phyloP scores from a whole-genome alignment of 345 rosid genomes.

The Passiflora organensis region DNA sequence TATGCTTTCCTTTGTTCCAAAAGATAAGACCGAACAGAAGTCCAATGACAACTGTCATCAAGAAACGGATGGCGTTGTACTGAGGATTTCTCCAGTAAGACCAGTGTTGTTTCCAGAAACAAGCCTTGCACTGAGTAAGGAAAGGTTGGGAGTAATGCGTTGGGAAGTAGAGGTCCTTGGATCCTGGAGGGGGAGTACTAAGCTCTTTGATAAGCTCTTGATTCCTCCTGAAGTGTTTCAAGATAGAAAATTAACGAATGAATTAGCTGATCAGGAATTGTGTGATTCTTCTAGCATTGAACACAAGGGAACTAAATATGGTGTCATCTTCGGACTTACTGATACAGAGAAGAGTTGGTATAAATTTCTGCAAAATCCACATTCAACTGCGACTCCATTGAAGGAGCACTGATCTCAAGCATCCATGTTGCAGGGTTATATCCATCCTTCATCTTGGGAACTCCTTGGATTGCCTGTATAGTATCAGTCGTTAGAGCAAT shows the following conservation, averaged over 20 bases:
- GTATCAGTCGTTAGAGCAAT: not conserved
- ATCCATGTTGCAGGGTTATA: constrained; percentile 95
- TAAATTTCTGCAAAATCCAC: constrained; percentile 69
- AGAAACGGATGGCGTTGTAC: constrained; percentile 24
- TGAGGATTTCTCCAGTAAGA: constrained; percentile 33
- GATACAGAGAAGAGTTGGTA: constrained; percentile 54
- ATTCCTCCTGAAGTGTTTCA: constrained; percentile 18
- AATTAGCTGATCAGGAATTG: too few species aligned
- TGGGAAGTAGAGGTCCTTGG: constrained; percentile 25
- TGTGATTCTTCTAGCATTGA: too few species aligned
- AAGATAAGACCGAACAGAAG: constrained; percentile 25
- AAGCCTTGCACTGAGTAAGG: constrained; percentile 18
- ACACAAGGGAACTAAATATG: too few species aligned
- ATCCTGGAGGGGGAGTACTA: constrained; percentile 18
- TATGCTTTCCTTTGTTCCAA: constrained; percentile 24
- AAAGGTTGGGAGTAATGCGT: constrained; percentile 20
- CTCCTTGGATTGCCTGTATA: constrained; percentile 62
- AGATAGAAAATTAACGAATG: too few species aligned
- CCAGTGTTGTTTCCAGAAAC: constrained; percentile 28
- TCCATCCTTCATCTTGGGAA: constrained; percentile 62
- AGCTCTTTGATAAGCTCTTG: constrained; percentile 26
- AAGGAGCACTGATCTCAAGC: constrained; percentile 66
- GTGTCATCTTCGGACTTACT: constrained; percentile 37
- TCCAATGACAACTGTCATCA: constrained; percentile 16
- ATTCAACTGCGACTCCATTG: constrained; percentile 59